Base-by-base conservation (phyloP, 441 rosid genomes). In the Manihot esculenta region DNA sequence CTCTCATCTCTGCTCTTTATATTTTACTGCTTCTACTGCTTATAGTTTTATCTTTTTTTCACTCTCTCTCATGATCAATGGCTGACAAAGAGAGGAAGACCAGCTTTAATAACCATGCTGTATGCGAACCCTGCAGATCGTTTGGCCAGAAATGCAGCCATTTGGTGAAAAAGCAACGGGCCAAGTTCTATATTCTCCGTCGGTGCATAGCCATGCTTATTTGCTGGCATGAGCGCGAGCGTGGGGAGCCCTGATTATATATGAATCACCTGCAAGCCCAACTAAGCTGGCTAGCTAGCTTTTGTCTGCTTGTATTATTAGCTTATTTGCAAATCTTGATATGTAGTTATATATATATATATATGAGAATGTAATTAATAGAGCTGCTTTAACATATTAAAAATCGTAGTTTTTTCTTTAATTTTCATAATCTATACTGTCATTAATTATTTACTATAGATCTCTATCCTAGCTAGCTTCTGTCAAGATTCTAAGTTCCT, bases 71-170 rank as follows among this genome's bases (percentile, higher is more conserved):
- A 35, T 38, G 7, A 38, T 17, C 33, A 30, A 61, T 80, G 86
- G 81, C 79, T 41, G 82, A 69, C 12, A 57, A 49, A 44, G 79
- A 81, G 65, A 69, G 64, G 67, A 73, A 21, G 66, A 65, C 59
- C 54, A 71, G 62, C 67, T 42, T 41, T 62, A 10, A 56, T 48
- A 61, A 62, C 26, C 75, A 70, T 60, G 70, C 71, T 49, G 74
- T 81, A 15, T 87, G 89, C 62, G 88, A 90, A 41, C 85, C 90
- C 13, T 88, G 91, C 84, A 80, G 86, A 78, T 85, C 91, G 0
- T 89, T 93, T 42, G 94, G 97, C n/a, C 80, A 88, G 84, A 93
- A 88, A 79, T 93, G 95, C 77, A 88, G 85, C 80, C 91, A 87
- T 80, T 73, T 87, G 74, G 87, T 91, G 72, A 91, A 89, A 89